Evolutionary conservation across 169 alveolate species (phyloP), one percentile per base, ranked within the genome.

Genomic region (Plasmodium berghei): DNA sequence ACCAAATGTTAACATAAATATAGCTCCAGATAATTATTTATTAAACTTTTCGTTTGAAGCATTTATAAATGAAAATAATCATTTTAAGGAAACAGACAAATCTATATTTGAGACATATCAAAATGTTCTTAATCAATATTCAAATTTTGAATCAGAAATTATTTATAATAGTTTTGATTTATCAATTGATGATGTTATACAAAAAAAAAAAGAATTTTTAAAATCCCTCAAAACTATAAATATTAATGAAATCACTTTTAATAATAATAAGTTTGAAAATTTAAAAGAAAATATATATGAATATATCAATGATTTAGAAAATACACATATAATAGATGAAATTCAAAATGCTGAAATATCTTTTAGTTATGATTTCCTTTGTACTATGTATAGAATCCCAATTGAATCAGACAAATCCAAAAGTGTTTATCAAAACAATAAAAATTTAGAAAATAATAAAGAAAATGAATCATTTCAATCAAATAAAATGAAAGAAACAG

Each of bases 311-410:
- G 80, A 83, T 9, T 56, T 83, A 48, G 86, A 83, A 72, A 66
- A 69, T 18, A 54, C 71, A 1, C 67, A 83, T 22, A 9, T 62
- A 6, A 24, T 45, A 1, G 62, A 70, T 14, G 73, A 83, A 12
- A 28, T 83, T 1, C 52, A 66, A 48, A 83, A 67, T 18, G 58
- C 18, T 6, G 86, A 83, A 34, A 20, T 3, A 1, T 52, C 58
- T 2, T 69, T 72, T 1, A 62, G 70, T 83, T 83, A 83, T 55
- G 26, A 83, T 12, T 83, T 83, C 8, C 59, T 83, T 1, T 55
- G 86, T 48, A 67, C 45, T n/a, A 83, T 83, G 90, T 83, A 83
- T 62, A 67, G 73, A 46, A 64, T 75, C 0, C 89, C 75, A 14
- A 49, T 34, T 5, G 42, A 34, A 0, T 34, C 42, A 34, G 59